Evolutionary conservation across 2,329 filamentous ascomycete species (phyloP).

Genomic region (Talaromyces sp.): DNA sequence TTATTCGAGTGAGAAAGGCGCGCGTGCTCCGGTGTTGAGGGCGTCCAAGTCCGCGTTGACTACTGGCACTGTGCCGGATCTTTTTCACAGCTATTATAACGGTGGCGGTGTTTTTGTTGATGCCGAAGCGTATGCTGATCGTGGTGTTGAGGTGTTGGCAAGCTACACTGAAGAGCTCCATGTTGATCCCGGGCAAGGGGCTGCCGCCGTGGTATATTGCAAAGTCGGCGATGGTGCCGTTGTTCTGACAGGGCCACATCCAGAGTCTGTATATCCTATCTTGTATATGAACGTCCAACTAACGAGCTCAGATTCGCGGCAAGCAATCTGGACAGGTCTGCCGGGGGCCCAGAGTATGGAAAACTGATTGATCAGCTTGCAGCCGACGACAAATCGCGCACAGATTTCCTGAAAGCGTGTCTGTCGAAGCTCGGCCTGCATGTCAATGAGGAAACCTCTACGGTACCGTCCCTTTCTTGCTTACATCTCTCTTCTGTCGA

Average conservation of each 20-base stretch:
- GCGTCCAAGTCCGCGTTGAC: constrained; percentile 58
- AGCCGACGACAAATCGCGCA: constrained; percentile 63
- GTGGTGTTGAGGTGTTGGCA: constrained; percentile 74
- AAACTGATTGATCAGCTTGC: constrained; percentile 62
- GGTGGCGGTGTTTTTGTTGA: constrained; percentile 91
- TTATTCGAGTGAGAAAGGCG: constrained; percentile 82
- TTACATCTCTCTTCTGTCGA: constrained; percentile 73
- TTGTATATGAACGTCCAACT: background rate
- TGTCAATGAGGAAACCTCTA: constrained; percentile 62
- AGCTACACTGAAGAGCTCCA: constrained; percentile 68
- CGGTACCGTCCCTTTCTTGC: constrained; percentile 71
- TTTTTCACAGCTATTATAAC: constrained; percentile 80
- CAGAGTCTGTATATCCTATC: constrained; percentile 59
- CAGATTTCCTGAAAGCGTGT: constrained; percentile 71
- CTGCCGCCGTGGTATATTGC: constrained; percentile 77
- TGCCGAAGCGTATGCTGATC: constrained; percentile 54
- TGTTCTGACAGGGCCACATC: constrained; percentile 81
- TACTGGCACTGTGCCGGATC: constrained; percentile 49
- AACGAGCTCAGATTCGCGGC: constrained; percentile 64
- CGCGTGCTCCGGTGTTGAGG: constrained; percentile 62
- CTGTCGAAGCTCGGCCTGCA: constrained; percentile 75
- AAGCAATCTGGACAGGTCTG: constrained; percentile 65
- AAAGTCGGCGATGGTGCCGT: constrained; percentile 74
- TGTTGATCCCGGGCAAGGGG: constrained; percentile 66
- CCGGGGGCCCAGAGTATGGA: constrained; percentile 62